These are phyloP conservation scores for Neurospora intermedia DNA, from an alignment of 495 filamentous ascomycete genomes.

Conservation along the genomic window DNA sequence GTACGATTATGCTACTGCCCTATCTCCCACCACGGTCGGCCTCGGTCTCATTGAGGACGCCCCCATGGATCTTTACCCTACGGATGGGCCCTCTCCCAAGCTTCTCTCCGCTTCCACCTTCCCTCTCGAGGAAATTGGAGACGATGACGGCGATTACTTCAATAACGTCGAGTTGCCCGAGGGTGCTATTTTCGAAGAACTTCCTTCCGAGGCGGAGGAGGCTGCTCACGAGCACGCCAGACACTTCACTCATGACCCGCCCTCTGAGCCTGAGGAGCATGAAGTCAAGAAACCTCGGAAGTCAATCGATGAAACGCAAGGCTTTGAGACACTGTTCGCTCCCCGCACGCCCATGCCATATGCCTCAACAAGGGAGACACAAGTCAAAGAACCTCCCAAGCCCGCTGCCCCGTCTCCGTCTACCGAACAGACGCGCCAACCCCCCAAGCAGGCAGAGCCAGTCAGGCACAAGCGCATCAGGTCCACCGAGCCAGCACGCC, in stretches of 20 bases:
- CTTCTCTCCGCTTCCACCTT: slow-evolving; percentile 9
- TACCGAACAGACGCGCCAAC: not conserved
- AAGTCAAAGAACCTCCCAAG: not conserved
- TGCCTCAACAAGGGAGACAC: not conserved
- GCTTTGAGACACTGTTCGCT: not conserved
- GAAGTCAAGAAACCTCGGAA: not conserved
- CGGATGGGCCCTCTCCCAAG: slow-evolving; percentile 15
- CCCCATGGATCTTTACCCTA: slow-evolving; percentile 19
- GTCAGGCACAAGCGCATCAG: slow-evolving; percentile 1
- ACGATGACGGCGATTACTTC: not conserved
- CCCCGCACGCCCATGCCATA: not conserved
- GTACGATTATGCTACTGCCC: not conserved
- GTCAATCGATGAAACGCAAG: not conserved
- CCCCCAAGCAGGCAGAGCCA: not conserved
- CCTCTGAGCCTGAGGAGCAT: slow-evolving; percentile 24
- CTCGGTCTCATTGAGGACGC: slow-evolving; percentile 17
- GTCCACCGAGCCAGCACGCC: not conserved
- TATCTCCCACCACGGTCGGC: slow-evolving; percentile 7
- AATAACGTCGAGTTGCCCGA: not conserved
- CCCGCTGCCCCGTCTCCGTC: not conserved
- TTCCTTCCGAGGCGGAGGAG: not conserved
- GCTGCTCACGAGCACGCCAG: slow-evolving; percentile 8
- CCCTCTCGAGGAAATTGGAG: slow-evolving; percentile 9
- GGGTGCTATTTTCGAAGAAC: slow-evolving; percentile 7
- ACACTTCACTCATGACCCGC: slow-evolving; percentile 28